A percentile compares a stretch with the other conserved stretches of the same genome.
Conservation (phyloP, 176 grass and related monocot species). For the Alopecurus myosuroides region DNA sequence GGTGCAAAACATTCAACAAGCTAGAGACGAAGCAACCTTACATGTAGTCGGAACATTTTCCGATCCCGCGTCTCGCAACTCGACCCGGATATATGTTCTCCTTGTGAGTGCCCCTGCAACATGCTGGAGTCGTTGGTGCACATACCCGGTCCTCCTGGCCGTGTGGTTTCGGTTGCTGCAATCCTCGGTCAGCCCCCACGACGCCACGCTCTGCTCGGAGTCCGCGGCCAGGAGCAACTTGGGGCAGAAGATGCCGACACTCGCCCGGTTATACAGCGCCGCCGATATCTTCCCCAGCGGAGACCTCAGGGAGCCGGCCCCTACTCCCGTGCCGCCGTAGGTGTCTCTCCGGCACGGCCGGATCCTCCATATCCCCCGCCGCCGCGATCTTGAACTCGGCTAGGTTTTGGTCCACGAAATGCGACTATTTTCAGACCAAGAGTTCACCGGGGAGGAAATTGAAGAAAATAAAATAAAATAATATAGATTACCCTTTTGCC, state of each 20-base stretch:
- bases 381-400: too few species aligned
- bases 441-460: too few species aligned
- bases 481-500: too few species aligned
- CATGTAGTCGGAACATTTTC: slow-evolving; percentile 23
- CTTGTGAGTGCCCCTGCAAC: slow-evolving; percentile 51
- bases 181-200: slow-evolving; percentile 51
- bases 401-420: too few species aligned
- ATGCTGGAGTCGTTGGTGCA: slow-evolving; percentile 64
- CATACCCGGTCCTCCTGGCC: slow-evolving; percentile 48
- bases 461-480: too few species aligned
- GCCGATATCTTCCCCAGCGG: slow-evolving; percentile 33
- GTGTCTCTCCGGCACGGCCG: too few species aligned
- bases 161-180: slow-evolving; percentile 33
- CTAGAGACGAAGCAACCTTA: slow-evolving; percentile 17
- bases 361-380: too few species aligned
- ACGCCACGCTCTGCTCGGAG: slow-evolving; percentile 73
- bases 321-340: too few species aligned
- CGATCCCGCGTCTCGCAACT: slow-evolving; percentile 14
- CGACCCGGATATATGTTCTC: slow-evolving; percentile 78
- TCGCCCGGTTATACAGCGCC: background rate
- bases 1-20: background rate
- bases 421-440: too few species aligned
- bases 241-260: slow-evolving; percentile 33
- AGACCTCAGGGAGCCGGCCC: slow-evolving; percentile 13
- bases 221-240: slow-evolving; percentile 52